Percentiles rank a stretch among this genome's conserved stretches.
These are phyloP conservation scores for Pyricularia pennisetigena DNA, from an alignment of 2,329 filamentous ascomycete species.

Conservation along the genomic window DNA sequence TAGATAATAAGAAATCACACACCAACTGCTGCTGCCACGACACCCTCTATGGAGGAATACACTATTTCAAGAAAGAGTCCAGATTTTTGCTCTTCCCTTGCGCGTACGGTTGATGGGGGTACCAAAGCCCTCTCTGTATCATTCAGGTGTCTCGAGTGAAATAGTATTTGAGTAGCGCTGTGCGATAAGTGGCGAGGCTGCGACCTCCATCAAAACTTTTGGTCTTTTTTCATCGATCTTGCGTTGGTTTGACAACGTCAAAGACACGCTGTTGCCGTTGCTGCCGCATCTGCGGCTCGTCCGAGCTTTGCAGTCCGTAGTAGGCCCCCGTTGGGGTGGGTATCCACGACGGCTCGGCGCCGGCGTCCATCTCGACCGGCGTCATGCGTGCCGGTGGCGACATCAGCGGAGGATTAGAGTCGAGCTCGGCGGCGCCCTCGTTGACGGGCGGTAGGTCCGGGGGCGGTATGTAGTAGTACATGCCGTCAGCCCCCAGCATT, in stretches of 20 bases:
- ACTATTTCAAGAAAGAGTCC: too few species aligned
- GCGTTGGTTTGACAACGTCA: background rate
- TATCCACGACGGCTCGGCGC: background rate
- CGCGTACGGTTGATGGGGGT: too few species aligned
- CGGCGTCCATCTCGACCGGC: conserved; percentile 1
- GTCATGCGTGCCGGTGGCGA: background rate
- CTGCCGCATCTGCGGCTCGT: background rate
- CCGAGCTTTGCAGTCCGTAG: background rate
- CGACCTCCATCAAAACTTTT: too few species aligned
- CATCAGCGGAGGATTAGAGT: background rate
- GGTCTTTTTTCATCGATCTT: background rate
- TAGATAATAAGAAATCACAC: too few species aligned
- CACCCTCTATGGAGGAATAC: too few species aligned
- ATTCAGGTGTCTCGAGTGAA: too few species aligned
- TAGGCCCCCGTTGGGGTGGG: background rate
- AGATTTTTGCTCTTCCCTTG: too few species aligned
- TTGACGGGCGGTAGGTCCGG: background rate
- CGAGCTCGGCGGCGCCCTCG: background rate
- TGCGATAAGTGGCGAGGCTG: too few species aligned
- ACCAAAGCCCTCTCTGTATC: too few species aligned
- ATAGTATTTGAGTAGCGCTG: too few species aligned
- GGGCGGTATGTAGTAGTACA: background rate
- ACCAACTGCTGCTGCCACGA: too few species aligned
- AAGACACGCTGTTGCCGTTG: background rate
- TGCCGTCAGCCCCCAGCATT: background rate